These are phyloP conservation scores for Globisporangium paddicum DNA, from an alignment of 352 stramenopile species.

Conservation along the genomic window DNA sequence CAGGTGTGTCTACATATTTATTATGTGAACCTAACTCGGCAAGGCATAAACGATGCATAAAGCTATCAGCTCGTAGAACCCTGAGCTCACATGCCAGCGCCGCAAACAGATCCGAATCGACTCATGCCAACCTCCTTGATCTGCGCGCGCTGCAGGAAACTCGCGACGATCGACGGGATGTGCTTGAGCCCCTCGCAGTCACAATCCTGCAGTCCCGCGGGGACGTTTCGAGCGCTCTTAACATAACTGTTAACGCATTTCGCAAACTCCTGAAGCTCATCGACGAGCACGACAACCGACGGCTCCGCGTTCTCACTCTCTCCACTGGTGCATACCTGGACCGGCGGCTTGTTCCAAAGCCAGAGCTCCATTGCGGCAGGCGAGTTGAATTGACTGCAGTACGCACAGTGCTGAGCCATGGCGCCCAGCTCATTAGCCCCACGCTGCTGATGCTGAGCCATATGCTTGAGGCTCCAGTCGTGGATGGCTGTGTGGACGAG, in stretches of 20 bases:
- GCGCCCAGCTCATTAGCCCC: too few relatives aligned
- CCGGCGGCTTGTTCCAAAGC: background rate
- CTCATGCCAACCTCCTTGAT: background rate
- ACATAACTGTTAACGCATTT: conserved; percentile 1
- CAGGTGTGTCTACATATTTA: too few relatives aligned
- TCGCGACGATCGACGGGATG: conserved; percentile 6
- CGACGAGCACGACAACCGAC: background rate
- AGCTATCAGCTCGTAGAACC: too few relatives aligned
- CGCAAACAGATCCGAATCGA: too few relatives aligned
- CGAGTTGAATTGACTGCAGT: conserved; percentile 7
- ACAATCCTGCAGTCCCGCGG: background rate
- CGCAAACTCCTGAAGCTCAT: background rate
- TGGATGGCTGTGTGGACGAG: background rate
- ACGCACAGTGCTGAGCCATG: background rate
- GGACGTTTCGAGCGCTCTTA: background rate
- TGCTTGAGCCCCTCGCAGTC: background rate
- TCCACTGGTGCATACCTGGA: background rate
- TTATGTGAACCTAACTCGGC: too few relatives aligned
- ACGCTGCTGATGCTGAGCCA: background rate
- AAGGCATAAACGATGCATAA: too few relatives aligned
- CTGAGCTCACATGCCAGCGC: too few relatives aligned
- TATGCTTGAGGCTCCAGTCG: background rate
- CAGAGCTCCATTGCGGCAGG: conserved; percentile 1
- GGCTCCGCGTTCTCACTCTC: background rate
- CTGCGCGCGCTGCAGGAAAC: background rate